Conservation (phyloP, 2,329 filamentous ascomycete species). For the Chaetomium olivaceum region DNA sequence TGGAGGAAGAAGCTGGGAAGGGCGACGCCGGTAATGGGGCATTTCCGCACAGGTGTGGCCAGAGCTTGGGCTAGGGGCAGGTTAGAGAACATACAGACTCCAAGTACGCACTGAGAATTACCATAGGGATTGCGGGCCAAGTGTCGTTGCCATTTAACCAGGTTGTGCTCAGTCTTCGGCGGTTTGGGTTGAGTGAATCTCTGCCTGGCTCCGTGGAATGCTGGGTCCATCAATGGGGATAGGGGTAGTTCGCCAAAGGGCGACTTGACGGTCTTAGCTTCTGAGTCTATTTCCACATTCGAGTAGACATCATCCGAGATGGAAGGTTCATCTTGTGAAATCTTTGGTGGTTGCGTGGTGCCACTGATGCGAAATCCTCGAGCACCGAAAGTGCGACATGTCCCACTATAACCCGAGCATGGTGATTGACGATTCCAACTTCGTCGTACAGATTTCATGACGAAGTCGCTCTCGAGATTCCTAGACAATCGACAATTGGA, state of each 20-base stretch:
- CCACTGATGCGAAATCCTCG: conserved; percentile 27
- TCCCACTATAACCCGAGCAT: not conserved
- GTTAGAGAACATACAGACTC: not conserved
- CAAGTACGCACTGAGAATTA: conserved; percentile 36
- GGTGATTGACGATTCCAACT: not conserved
- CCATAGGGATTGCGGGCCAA: conserved; percentile 66
- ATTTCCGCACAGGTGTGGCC: conserved; percentile 59
- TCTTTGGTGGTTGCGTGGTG: not conserved
- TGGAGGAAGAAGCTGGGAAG: conserved; percentile 66
- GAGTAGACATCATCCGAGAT: conserved; percentile 7
- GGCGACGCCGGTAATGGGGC: conserved; percentile 47
- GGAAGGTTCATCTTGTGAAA: not conserved
- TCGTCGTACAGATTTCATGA: conserved; percentile 8
- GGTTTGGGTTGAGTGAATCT: conserved; percentile 43
- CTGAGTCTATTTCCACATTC: conserved; percentile 38
- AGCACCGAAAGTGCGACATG: not conserved
- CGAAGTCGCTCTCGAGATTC: not conserved
- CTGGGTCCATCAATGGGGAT: conserved; percentile 56
- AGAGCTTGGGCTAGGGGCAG: conserved; percentile 57
- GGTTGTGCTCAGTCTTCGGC: conserved; percentile 36
- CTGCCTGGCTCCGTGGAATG: conserved; percentile 48
- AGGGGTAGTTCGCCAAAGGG: conserved; percentile 50
- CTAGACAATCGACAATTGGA: not conserved
- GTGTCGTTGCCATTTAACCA: conserved; percentile 53
- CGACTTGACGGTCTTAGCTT: conserved; percentile 48